phyloP scores from a whole-genome alignment of 2,329 filamentous ascomycete species.

The Graphilbum fragrans region DNA sequence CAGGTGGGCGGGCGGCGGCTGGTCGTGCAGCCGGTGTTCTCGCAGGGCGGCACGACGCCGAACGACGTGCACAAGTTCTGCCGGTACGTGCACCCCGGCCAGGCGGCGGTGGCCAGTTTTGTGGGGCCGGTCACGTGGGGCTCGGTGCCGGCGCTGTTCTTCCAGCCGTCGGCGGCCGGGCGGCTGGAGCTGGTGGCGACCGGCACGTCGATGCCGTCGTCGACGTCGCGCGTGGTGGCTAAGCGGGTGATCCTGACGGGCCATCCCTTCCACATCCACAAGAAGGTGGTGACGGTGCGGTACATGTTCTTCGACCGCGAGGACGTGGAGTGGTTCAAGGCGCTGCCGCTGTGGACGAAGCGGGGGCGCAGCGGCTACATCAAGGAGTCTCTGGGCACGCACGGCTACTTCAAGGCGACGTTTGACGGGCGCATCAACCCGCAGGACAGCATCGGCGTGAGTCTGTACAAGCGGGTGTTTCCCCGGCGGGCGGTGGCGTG shows the following conservation, averaged over 20 bases:
- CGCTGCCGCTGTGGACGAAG: conserved; percentile 86
- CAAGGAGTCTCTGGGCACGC: conserved; percentile 89
- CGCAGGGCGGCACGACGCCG: conserved; percentile 74
- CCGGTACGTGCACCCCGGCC: conserved; percentile 81
- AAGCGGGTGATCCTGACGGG: conserved; percentile 91
- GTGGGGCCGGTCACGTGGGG: conserved; percentile 90
- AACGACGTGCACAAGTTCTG: conserved; percentile 98
- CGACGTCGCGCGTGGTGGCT: conserved; percentile 67
- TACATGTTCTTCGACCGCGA: conserved; percentile 99
- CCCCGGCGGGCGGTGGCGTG: conserved; percentile 51
- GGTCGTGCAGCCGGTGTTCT: conserved; percentile 83
- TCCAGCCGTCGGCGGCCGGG: conserved; percentile 34
- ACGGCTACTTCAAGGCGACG: conserved; percentile 99
- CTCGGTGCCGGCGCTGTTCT: conserved; percentile 79
- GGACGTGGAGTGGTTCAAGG: conserved; percentile 97
- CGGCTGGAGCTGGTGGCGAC: conserved; percentile 67
- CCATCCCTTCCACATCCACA: conserved; percentile 98
- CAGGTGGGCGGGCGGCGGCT: conserved; percentile 85
- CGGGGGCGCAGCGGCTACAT: conserved; percentile 79
- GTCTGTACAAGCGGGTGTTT: conserved; percentile 76
- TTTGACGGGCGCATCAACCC: conserved; percentile 96
- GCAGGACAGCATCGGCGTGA: conserved; percentile 85
- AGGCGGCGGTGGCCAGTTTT: conserved; percentile 80
- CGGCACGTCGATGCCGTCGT: conserved; percentile 74
- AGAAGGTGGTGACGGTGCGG: conserved; percentile 87